Conservation (phyloP, 2,329 filamentous ascomycete species). For the Trichoderma polysporum region DNA sequence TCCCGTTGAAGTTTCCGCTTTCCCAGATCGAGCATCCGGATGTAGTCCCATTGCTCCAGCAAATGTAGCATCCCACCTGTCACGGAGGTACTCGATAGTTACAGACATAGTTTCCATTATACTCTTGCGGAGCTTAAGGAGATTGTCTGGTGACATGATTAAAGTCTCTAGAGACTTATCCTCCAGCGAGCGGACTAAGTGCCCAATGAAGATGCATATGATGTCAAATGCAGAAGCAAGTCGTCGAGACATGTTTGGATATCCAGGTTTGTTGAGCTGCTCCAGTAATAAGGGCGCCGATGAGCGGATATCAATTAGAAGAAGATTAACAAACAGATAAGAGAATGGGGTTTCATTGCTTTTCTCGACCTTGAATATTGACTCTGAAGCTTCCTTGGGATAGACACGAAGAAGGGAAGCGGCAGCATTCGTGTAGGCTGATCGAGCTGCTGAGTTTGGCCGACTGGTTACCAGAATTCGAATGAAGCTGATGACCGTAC, state of each 20-base stretch:
- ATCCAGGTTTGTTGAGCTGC: conserved; percentile 55
- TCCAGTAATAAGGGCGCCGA: conserved; percentile 60
- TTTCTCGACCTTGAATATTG: conserved; percentile 53
- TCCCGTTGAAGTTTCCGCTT: conserved; percentile 46
- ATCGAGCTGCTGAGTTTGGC: conserved; percentile 54
- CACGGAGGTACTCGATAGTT: conserved; percentile 64
- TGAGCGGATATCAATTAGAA: conserved; percentile 65
- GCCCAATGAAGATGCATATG: conserved; percentile 60
- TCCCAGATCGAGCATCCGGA: conserved; percentile 50
- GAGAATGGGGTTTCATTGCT: conserved; percentile 53
- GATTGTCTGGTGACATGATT: conserved; percentile 55
- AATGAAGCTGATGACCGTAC: conserved; percentile 47
- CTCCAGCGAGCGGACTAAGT: conserved; percentile 55
- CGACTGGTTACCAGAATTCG: conserved; percentile 54
- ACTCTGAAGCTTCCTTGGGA: conserved; percentile 43
- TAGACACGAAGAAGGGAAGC: conserved; percentile 59
- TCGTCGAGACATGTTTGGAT: conserved; percentile 50
- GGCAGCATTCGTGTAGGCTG: conserved; percentile 59
- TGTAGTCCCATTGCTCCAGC: conserved; percentile 62
- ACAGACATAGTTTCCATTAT: conserved; percentile 64
- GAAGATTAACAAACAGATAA: conserved; percentile 63
- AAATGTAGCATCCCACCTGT: conserved; percentile 67
- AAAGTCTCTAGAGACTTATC: conserved; percentile 43
- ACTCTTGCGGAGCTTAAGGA: conserved; percentile 60
- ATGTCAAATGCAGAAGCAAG: conserved; percentile 63